These are phyloP conservation scores for Talaromyces verruculosus DNA, from an alignment of 2,329 filamentous ascomycete species.

Conservation along the genomic window DNA sequence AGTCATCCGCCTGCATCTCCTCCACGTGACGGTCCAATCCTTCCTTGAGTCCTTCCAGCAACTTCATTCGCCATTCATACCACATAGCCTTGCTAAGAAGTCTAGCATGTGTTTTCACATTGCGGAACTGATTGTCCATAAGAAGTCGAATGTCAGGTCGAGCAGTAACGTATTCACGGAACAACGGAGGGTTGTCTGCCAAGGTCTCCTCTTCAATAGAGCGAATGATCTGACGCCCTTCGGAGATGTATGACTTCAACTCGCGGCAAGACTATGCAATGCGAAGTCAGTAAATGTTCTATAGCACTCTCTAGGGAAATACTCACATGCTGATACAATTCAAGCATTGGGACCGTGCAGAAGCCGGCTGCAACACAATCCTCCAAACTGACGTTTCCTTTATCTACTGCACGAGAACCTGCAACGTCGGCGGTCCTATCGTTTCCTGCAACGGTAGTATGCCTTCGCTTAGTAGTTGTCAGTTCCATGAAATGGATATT, in stretches of 20 bases:
- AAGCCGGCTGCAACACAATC: constrained; percentile 83
- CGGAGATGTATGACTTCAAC: constrained; percentile 93
- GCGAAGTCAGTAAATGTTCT: constrained; percentile 5
- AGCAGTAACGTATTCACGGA: constrained; percentile 86
- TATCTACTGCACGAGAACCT: constrained; percentile 27
- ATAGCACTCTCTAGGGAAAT: background rate
- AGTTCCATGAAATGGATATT: constrained; percentile 98
- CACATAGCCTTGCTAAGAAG: constrained; percentile 92
- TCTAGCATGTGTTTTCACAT: constrained; percentile 89
- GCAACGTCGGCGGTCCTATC: constrained; percentile 29
- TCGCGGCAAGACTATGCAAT: constrained; percentile 72
- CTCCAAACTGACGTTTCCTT: constrained; percentile 55
- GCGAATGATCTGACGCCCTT: constrained; percentile 83
- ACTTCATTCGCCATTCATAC: constrained; percentile 96
- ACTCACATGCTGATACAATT: constrained; percentile 84
- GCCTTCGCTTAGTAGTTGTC: constrained; percentile 88
- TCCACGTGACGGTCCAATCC: constrained; percentile 73
- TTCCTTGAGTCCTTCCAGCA: constrained; percentile 77
- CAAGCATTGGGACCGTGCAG: constrained; percentile 88
- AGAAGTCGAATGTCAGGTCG: constrained; percentile 76
- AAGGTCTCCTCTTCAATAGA: constrained; percentile 88
- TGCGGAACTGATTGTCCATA: constrained; percentile 97
- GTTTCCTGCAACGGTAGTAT: constrained; percentile 68
- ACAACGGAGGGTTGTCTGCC: constrained; percentile 85
- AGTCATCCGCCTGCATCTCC: constrained; percentile 74